Evolutionary conservation across 202 grass and related monocot genomes (phyloP), one percentile per base, ranked within the genome.

Genomic region (Elaeis oleifera): DNA sequence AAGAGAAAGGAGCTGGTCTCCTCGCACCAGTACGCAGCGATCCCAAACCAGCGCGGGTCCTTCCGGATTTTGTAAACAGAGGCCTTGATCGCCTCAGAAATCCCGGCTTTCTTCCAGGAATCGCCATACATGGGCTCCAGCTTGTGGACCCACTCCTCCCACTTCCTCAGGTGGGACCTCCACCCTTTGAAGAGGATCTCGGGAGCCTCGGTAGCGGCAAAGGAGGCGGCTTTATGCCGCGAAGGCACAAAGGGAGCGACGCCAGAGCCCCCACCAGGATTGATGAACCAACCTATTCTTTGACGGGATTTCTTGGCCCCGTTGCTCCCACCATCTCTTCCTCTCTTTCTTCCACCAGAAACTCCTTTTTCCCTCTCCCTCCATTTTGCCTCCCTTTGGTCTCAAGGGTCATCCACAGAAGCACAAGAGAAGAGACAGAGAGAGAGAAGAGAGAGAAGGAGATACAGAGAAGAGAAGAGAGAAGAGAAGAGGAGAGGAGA

Each of bases 81-180:
- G 8, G 81, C 60, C 22, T 81, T 28, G 54, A 96, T 71, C 59
- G 84, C 81, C 15, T 89, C 87, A 23, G 71, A 62, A 67, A 96
- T 90, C 59, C 87, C 84, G 29, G 84, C 76, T 48, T 72, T 68
- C 22, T 69, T 83, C 87, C 87, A 90, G 18, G 80, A 72, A 23
- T 51, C 66, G 13, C 59, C 71, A 18, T 88, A 83, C 26, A 73
- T 53, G 5, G 91, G 84, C 19, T 65, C 76, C 48, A 91, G 84
- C 84, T 91, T 90, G 50, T 78, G 67, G 50, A 96, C 81, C 92
- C 87, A 89, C 36, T 83, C 76, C 1, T 88, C 87, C 92, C 87
- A 86, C 57, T 79, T 65, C 23, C 87, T 84, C 4, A 84, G 81
- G 8, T 76, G 78, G 64, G 71, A 81, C 16, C 74, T 65, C 87